Percentiles rank a stretch among this genome's conserved stretches.
phyloP scores from a whole-genome alignment of 2,329 filamentous ascomycete genomes.

The Verticillium albo-atrum region DNA sequence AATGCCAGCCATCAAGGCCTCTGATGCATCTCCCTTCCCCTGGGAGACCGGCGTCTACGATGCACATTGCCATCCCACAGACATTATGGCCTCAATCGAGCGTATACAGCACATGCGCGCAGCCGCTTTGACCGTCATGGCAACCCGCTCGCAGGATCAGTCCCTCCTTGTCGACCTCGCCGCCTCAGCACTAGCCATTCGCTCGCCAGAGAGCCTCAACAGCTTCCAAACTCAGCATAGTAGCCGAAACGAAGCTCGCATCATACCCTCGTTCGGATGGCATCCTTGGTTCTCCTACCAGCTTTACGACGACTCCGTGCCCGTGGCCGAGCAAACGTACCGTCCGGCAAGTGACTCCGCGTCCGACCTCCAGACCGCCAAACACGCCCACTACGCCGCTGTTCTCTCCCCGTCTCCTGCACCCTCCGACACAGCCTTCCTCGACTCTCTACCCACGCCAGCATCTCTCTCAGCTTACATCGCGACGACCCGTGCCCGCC shows the following conservation, averaged over 20 bases:
- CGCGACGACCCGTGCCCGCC: conserved; percentile 46
- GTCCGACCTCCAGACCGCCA: conserved; percentile 27
- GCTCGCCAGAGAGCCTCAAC: conserved; percentile 13
- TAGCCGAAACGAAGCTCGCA: conserved; percentile 13
- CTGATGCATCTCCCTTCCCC: conserved; percentile 42
- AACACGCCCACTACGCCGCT: conserved; percentile 58
- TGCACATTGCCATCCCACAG: conserved; percentile 81
- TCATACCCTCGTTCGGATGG: conserved; percentile 76
- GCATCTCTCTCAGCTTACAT: conserved; percentile 55
- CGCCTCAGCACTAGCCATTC: conserved; percentile 46
- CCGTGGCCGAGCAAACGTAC: conserved; percentile 28
- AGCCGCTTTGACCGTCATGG: conserved; percentile 67
- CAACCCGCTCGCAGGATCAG: conserved; percentile 72
- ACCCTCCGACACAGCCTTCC: conserved; percentile 36
- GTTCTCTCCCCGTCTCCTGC: conserved; percentile 54
- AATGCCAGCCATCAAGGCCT: background rate
- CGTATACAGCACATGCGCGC: conserved; percentile 62
- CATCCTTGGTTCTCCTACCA: conserved; percentile 84
- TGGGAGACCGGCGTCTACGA: conserved; percentile 71
- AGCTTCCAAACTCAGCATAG: conserved; percentile 13
- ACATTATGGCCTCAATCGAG: conserved; percentile 61
- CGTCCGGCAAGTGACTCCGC: conserved; percentile 15
- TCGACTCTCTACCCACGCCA: conserved; percentile 53
- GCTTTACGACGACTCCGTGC: conserved; percentile 56
- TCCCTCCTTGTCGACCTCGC: conserved; percentile 63